These are phyloP conservation scores for Malassezia furfur DNA, from an alignment of 1,284 basidiomycete genomes.

Conservation along the genomic window DNA sequence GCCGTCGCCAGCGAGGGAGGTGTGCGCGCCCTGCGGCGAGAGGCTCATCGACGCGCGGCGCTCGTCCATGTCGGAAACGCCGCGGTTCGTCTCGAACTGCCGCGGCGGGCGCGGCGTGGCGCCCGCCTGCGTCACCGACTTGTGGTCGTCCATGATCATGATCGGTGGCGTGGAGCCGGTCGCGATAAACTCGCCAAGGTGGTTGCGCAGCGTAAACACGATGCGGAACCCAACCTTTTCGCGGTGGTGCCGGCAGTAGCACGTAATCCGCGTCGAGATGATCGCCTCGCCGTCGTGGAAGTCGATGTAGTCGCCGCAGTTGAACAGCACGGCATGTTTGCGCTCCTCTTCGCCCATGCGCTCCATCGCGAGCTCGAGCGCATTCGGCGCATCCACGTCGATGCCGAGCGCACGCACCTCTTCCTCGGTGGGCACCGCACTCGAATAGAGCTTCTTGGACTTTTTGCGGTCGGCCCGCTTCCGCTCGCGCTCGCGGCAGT, in stretches of 20 bases:
- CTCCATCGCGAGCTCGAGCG: slow-evolving; percentile 24
- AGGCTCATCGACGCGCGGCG: slow-evolving; percentile 16
- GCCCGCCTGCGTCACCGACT: slow-evolving; percentile 51
- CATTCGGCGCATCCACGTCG: slow-evolving; percentile 31
- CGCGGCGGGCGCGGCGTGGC: background rate
- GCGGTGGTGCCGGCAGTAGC: slow-evolving; percentile 96
- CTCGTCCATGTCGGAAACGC: slow-evolving; percentile 50
- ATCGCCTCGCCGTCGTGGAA: slow-evolving; percentile 78
- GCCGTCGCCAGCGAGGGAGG: slow-evolving; percentile 16
- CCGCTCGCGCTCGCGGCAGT: slow-evolving; percentile 59
- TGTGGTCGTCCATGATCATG: slow-evolving; percentile 90
- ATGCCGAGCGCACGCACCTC: slow-evolving; percentile 40
- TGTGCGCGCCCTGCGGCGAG: slow-evolving; percentile 15
- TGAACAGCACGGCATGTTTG: slow-evolving; percentile 57
- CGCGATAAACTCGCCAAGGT: slow-evolving; percentile 70
- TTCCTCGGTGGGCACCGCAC: slow-evolving; percentile 26
- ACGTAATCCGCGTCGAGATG: slow-evolving; percentile 88
- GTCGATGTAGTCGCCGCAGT: slow-evolving; percentile 82
- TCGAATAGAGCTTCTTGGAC: slow-evolving; percentile 21
- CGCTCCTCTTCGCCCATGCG: slow-evolving; percentile 42
- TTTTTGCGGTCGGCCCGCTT: slow-evolving; percentile 43
- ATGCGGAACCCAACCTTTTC: slow-evolving; percentile 93
- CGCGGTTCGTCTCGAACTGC: background rate
- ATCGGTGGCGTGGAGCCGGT: slow-evolving; percentile 78
- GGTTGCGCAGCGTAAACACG: slow-evolving; percentile 76